Evolutionary conservation across 441 rosid species (phyloP).

Genomic region (Croton laevigatus): DNA sequence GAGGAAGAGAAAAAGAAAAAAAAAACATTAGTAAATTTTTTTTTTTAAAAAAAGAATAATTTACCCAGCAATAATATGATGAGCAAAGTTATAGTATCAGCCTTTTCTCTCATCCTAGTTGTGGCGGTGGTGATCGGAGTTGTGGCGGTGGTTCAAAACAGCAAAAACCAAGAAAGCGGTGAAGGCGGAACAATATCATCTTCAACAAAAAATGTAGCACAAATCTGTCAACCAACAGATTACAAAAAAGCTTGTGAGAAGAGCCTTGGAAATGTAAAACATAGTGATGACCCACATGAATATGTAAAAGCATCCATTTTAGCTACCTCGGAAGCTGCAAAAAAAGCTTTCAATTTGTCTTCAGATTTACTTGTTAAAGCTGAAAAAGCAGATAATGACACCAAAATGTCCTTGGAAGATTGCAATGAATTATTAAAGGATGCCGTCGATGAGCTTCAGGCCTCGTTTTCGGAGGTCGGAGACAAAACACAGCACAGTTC

Average conservation of each 20-base stretch:
- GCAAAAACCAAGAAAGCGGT: background rate
- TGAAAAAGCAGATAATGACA: slow-evolving; percentile 22
- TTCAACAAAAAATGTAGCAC: slow-evolving; percentile 35
- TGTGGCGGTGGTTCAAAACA: slow-evolving; percentile 34
- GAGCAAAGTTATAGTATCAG: slow-evolving; percentile 43
- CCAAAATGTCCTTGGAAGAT: slow-evolving; percentile 31
- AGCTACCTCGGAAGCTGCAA: slow-evolving; percentile 53
- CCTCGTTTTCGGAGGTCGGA: slow-evolving; percentile 37
- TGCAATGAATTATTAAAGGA: slow-evolving; percentile 62
- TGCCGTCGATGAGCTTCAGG: slow-evolving; percentile 61
- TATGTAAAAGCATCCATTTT: slow-evolving; percentile 57
- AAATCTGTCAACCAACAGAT: slow-evolving; percentile 52
- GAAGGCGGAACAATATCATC: slow-evolving; percentile 23
- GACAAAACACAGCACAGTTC: slow-evolving; percentile 19
- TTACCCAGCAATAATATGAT: slow-evolving; percentile 23
- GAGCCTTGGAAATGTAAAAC: slow-evolving; percentile 45
- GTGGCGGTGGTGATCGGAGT: slow-evolving; percentile 60
- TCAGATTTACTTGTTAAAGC: slow-evolving; percentile 29
- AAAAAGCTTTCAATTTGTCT: slow-evolving; percentile 43
- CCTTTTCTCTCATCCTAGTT: slow-evolving; percentile 52
- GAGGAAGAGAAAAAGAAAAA: slow-evolving; percentile 13
- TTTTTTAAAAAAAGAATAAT: background rate
- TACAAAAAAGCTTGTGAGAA: slow-evolving; percentile 59
- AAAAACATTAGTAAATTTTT: background rate
- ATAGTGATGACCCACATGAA: slow-evolving; percentile 58